Conservation (phyloP, 176 grass and related monocot species). For the Musa troglodytarum region DNA sequence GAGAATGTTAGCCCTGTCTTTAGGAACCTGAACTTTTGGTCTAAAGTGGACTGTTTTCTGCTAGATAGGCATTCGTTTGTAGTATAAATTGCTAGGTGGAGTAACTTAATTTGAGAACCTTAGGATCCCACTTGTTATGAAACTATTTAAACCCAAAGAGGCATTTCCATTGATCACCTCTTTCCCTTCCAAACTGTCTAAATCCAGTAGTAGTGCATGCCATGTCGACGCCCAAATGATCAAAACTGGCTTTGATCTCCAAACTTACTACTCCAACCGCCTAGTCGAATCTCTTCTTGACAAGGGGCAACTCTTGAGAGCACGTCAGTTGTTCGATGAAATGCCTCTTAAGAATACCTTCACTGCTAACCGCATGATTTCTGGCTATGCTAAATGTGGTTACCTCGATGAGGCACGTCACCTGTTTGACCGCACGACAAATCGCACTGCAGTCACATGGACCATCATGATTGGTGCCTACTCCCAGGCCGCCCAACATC, state of each 20-base stretch:
- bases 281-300: constrained; percentile 17
- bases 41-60: too few species aligned
- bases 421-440: constrained; percentile 30
- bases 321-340: constrained; percentile 50
- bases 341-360: constrained; percentile 34
- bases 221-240: constrained; percentile 32
- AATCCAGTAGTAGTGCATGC: not conserved
- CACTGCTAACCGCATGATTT: constrained; percentile 52
- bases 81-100: too few species aligned
- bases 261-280: constrained; percentile 22
- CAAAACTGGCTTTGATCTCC: constrained; percentile 38
- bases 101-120: not conserved
- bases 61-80: too few species aligned
- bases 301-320: constrained; percentile 21
- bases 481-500: constrained; percentile 13
- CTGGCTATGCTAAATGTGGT: constrained; percentile 30
- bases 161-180: not conserved
- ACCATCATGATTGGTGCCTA: constrained; percentile 57
- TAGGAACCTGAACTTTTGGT: too few species aligned
- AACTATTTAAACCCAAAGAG: not conserved
- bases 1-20: too few species aligned
- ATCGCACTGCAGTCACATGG: constrained; percentile 42
- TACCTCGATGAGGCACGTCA: constrained; percentile 25
- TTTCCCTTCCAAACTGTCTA: not conserved
- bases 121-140: not conserved